A percentile compares a stretch with the other conserved stretches of the same genome.
Conservation (phyloP, 2,329 filamentous ascomycete species). For the Arthrobotrys iridis region DNA sequence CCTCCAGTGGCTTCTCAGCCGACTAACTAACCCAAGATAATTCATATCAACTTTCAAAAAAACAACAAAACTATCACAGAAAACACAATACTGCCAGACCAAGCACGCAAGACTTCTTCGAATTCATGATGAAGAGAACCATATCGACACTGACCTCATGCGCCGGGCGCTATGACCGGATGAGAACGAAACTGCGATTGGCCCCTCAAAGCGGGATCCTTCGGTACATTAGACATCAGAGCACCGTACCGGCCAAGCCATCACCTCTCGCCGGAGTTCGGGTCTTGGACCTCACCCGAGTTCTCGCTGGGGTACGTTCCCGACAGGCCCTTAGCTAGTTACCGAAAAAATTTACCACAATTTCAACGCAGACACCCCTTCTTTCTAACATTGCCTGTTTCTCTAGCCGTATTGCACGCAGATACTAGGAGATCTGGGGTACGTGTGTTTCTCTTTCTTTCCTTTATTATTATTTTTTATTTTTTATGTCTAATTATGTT, state of each 20-base stretch:
- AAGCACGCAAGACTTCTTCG: constrained; percentile 3
- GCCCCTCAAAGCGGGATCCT: background rate
- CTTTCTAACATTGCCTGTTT: background rate
- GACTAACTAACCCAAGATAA: background rate
- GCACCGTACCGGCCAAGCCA: constrained; percentile 33
- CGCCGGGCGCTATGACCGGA: background rate
- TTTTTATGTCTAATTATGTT: constrained; percentile 5
- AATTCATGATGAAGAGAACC: constrained; percentile 7
- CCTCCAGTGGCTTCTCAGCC: background rate
- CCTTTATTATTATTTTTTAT: constrained; percentile 30
- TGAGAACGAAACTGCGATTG: background rate
- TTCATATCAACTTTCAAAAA: background rate
- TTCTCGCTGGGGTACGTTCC: constrained; percentile 83
- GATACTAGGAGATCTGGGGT: constrained; percentile 92
- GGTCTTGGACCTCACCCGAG: constrained; percentile 95
- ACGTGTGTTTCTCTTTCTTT: constrained; percentile 58
- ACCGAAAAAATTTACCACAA: constrained; percentile 20
- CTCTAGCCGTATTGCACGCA: constrained; percentile 89
- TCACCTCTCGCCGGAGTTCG: constrained; percentile 81
- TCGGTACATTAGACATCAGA: constrained; percentile 29
- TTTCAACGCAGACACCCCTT: constrained; percentile 5
- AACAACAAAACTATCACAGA: background rate
- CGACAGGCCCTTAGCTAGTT: constrained; percentile 43
- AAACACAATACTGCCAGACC: background rate
- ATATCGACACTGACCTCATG: background rate